Evolutionary conservation across 345 rosid genomes (phyloP).

Genomic region (Citrus cavaleriei): DNA sequence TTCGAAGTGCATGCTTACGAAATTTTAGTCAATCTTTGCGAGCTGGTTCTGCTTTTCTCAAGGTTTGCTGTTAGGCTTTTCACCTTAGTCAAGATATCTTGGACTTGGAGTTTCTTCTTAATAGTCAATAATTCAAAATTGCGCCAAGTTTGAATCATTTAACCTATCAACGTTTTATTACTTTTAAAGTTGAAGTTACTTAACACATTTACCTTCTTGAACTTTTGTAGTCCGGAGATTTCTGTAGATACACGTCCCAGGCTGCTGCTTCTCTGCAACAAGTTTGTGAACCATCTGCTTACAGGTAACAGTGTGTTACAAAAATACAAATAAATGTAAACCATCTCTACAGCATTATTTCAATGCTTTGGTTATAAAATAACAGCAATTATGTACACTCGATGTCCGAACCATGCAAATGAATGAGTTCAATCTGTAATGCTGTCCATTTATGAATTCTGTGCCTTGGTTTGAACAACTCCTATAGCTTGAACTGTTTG

Average conservation of each 20-base stretch:
- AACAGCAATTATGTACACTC: background rate
- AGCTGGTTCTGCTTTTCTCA: background rate
- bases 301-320: constrained; percentile 19
- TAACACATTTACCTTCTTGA: background rate
- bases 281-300: constrained; percentile 17
- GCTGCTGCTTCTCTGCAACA: constrained; percentile 34
- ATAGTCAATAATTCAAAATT: too few species aligned
- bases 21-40: background rate
- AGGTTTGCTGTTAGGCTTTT: background rate
- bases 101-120: too few species aligned
- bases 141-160: background rate
- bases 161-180: background rate
- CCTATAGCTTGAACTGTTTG: too few species aligned
- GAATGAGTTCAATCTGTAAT: background rate
- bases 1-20: background rate
- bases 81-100: too few species aligned
- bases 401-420: background rate
- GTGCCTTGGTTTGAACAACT: background rate
- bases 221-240: constrained; percentile 23
- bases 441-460: background rate
- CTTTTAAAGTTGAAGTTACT: background rate
- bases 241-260: constrained; percentile 23
- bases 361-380: background rate
- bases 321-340: background rate
- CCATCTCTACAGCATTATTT: background rate